Evolutionary conservation across 768 basidiomycete genomes (phyloP), one percentile per base, ranked within the genome.

Genomic region (Termitomyces bulborhizus): DNA sequence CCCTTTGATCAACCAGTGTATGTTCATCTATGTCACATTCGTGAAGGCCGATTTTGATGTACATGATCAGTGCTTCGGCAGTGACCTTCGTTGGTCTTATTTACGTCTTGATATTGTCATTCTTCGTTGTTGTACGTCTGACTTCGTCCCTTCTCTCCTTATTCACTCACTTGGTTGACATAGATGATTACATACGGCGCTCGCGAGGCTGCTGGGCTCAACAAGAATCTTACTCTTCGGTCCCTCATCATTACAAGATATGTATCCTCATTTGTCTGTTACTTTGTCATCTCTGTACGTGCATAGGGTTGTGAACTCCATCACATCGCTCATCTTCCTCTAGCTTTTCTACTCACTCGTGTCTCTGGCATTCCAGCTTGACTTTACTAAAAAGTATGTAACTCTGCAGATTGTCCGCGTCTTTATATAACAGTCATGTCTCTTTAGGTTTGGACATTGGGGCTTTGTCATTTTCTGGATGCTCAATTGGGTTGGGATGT

Each of bases 401-500:
- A 13, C 34, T 34, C 40, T 24, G 48, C 49, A 18, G 18, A 1
- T 16, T 53, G 26, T 46, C 9, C 48, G 4, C 11, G 32, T 37
- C 6, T 50, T 2, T 13, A 1, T 40, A 42, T 24, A 54, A 4
- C 11, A 18, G 13, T 32, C 18, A 3, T 7, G 13, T 39, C 2
- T 26, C n/a, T 18, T 8, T 37, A 75, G 80, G 57, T 85, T 79
- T 56, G 81, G 80, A 18, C 60, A 61, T 47, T 66, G 62, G 0
- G 86, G 85, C 0, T 85, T 88, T 61, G 62, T 86, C 45, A 68
- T 87, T 32, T 85, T 84, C 60, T 88, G 87, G 86, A 85, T 86
- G 82, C 70, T 86, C 58, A 81, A 81, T 58, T 88, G 76, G 75
- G 50, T 76, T 51, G 80, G 75, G 27, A 88, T 88, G 86, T 64